These are phyloP conservation scores for Pseudogymnoascus sp. DNA, from an alignment of 2,329 filamentous ascomycete species.

Conservation along the genomic window DNA sequence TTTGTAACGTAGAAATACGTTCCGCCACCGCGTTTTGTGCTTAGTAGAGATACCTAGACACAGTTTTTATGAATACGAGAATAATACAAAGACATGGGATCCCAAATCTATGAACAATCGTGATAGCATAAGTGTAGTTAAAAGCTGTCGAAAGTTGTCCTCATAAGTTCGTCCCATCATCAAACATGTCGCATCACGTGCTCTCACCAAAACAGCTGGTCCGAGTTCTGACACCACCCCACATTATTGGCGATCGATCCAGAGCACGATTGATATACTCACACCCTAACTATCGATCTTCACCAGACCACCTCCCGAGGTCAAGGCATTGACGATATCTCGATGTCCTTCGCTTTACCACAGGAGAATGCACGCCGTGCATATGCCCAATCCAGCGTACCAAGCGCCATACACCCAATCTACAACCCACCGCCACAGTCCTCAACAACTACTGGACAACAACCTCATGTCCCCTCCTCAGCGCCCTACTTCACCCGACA, in stretches of 20 bases:
- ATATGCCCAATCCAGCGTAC: slow-evolving; percentile 6
- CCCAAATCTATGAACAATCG: background rate
- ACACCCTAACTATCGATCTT: slow-evolving; percentile 7
- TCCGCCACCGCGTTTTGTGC: background rate
- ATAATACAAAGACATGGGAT: slow-evolving; percentile 5
- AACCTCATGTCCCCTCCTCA: slow-evolving; percentile 9
- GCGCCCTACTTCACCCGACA: background rate
- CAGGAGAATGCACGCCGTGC: slow-evolving; percentile 9
- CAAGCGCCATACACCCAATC: slow-evolving; percentile 2
- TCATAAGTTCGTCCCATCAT: background rate
- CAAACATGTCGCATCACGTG: background rate
- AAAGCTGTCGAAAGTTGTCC: background rate
- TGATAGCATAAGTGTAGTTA: background rate
- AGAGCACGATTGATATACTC: slow-evolving; percentile 7
- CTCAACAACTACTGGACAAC: background rate
- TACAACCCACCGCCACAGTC: background rate
- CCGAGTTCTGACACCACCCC: slow-evolving; percentile 6
- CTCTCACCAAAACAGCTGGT: background rate
- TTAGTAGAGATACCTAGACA: slow-evolving; percentile 9
- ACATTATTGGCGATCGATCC: slow-evolving; percentile 8
- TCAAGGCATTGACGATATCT: slow-evolving; percentile 6
- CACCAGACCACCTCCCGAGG: slow-evolving; percentile 2
- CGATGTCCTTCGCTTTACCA: slow-evolving; percentile 8
- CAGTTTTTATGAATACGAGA: slow-evolving; percentile 9
- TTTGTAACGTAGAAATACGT: slow-evolving; percentile 7